Base-by-base conservation (phyloP, 345 rosid species). In the Sapria himalayana region DNA sequence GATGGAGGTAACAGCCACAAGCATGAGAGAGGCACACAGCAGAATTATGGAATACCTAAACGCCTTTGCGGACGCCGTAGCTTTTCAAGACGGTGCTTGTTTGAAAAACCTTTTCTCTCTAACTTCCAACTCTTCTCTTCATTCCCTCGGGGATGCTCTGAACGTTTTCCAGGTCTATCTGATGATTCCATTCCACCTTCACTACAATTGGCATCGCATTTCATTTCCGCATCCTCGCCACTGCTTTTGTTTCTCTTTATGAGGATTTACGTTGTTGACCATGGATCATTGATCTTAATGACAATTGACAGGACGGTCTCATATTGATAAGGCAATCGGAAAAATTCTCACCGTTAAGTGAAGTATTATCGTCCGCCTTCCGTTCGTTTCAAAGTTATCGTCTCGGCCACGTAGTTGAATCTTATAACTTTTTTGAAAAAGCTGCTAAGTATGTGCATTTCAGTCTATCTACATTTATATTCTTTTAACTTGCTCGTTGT, bases 11-110 rank as follows among this genome's bases (percentile, higher is more conserved):
- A n/a, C n/a, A n/a, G n/a, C n/a, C n/a, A n/a, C n/a, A n/a, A 78
- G 92, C 73, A 73, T 81, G 92, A 89, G 89, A 33, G 92, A 81
- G 50, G 70, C 89, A 0, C 92, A 81, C 69, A 36, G 94, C 33
- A 49, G 94, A 50, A 76, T 81, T 62, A 76, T 73, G 8, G 94
- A 86, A 25, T 81, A 76, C 60, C 67, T 78, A 9, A 70, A 64
- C 51, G 62, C 74, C 13, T 86, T 81, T 70, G 62, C 65, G 57
- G 85, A 78, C 59, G 65, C 82, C 62, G 72, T 81, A 49, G 57
- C 50, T n/a, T 51, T 55, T 19, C 97, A 86, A 51, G 91, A 81
- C 66, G 77, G 65, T 13, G 59, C 68, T 32, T 62, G 81, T 22
- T 74, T 86, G 33, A 56, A 61, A 19, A 65, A 46, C n/a, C 82